Evolutionary conservation across 106 monocot species (phyloP), one percentile per base, ranked within the genome.

Genomic region (Dendrobium catenatum): DNA sequence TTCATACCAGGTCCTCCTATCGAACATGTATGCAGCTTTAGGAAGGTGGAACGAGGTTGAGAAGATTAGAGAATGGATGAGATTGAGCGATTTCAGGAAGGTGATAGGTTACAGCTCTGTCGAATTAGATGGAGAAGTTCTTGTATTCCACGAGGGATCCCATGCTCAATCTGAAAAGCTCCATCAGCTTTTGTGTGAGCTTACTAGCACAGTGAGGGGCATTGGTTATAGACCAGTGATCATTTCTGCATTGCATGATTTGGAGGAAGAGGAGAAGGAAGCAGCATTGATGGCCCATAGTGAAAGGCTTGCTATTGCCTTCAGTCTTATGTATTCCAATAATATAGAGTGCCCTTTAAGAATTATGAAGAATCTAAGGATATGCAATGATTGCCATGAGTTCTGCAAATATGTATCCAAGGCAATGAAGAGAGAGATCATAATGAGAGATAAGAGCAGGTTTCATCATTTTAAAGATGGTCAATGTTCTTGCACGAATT

Each of bases 391-490:
- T 17, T 86, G 86, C 55, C 83, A 83, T 73, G 42, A 17, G 8
- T 78, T 85, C 82, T 79, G 20, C 46, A 86, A 86, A 22, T 67
- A 64, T 72, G 79, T 58, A 37, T 83, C 83, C 3, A 80, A 15
- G 51, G 82, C 80, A 4, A 2, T 80, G 17, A 59, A 61, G 27
- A 83, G 77, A 55, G 86, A 77, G 33, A 86, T 86, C 18, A 51
- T 86, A 44, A 80, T 86, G 77, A 82, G 86, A 80, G 86, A 86
- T 55, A 86, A 86, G 77, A 86, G 49, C 77, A 79, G 86, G 78
- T 86, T 86, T 51, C 86, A 86, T 61, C 82, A 82, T 82, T 82
- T 86, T 75, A 67, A 40, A 19, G 66, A 82, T 68, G 86, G 86
- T 1, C 15, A 58, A 20, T 86, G 82, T 29, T 86, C 86, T 10